phyloP scores from a whole-genome alignment of 176 grass and related monocot genomes.

The Oryza australiensis region DNA sequence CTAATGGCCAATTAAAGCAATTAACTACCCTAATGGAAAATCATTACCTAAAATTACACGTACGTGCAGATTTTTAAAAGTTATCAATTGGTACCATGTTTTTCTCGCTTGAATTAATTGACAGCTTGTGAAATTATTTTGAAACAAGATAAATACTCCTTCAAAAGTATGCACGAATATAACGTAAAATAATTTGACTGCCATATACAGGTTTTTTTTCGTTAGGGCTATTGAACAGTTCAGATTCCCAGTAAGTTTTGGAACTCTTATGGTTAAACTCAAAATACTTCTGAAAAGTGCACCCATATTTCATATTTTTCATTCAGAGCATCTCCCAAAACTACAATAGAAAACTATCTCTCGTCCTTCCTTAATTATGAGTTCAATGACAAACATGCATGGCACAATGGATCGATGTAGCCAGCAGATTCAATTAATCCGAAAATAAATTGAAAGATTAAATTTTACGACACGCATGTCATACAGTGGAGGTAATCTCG shows the following conservation, averaged over 20 bases:
- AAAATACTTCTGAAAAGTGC: background rate
- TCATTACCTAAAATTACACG: too few species aligned
- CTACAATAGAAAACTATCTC: background rate
- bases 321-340: background rate
- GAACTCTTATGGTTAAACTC: too few species aligned
- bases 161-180: too few species aligned
- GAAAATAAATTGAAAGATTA: background rate
- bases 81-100: too few species aligned
- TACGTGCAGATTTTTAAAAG: too few species aligned
- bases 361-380: background rate
- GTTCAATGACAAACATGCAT: background rate
- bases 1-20: background rate
- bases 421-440: background rate
- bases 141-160: too few species aligned
- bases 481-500: conserved; percentile 11
- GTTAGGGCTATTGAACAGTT: too few species aligned
- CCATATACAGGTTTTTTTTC: background rate
- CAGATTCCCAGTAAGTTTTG: too few species aligned
- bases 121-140: too few species aligned
- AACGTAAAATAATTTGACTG: background rate
- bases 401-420: background rate
- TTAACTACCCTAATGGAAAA: background rate
- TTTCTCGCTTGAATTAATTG: too few species aligned
- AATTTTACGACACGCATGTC: background rate
- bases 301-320: background rate